Percentiles rank a stretch among this genome's conserved stretches.
phyloP scores from a whole-genome alignment of 2,329 filamentous ascomycete genomes.

The Trichoderma koningii region DNA sequence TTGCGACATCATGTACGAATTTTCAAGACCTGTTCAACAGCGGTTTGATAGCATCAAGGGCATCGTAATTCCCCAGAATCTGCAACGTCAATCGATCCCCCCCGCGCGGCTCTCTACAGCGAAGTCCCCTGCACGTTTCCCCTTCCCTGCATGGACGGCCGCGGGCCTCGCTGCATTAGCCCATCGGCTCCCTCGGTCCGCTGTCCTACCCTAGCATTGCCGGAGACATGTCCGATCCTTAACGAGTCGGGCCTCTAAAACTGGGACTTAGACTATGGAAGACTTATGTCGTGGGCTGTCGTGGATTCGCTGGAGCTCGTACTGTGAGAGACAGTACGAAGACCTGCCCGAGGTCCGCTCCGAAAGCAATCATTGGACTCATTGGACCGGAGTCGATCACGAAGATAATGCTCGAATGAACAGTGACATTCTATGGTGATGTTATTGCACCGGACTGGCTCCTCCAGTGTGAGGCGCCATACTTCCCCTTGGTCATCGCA shows the following conservation, averaged over 20 bases:
- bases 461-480: conserved; percentile 12
- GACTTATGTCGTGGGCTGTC: background rate
- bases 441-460: background rate
- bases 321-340: too few species aligned
- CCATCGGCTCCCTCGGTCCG: conserved; percentile 14
- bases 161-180: conserved; percentile 23
- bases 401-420: background rate
- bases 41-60: too few species aligned
- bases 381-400: background rate
- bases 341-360: too few species aligned
- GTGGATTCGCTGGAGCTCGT: too few species aligned
- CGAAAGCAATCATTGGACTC: background rate
- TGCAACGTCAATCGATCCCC: background rate
- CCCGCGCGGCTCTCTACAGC: conserved; percentile 3
- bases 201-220: conserved; percentile 9
- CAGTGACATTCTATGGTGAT: background rate
- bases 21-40: background rate
- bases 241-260: background rate
- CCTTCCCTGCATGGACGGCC: conserved; percentile 4
- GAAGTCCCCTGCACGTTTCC: conserved; percentile 16
- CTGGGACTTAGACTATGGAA: background rate
- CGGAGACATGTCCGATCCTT: background rate
- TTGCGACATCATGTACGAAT: background rate
- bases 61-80: conserved; percentile 6
- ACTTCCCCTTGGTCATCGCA: conserved; percentile 1